A percentile compares a stretch with the other conserved stretches of the same genome.
Conservation (phyloP, 768 basidiomycete species). For the Suillus cothurnatus region DNA sequence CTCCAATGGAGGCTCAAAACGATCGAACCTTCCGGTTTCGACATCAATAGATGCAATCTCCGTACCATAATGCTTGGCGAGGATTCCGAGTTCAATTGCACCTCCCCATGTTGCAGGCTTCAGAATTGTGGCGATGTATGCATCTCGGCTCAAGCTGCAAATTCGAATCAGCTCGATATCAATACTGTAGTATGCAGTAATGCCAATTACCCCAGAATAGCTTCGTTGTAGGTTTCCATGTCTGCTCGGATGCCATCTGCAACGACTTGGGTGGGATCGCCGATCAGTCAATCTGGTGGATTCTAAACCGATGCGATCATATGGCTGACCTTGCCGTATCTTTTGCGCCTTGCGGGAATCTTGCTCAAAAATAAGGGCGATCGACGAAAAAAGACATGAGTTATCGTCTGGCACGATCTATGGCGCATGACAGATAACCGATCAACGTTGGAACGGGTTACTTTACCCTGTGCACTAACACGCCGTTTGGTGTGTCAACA, state of each 20-base stretch:
- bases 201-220: constrained; percentile 73
- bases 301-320: constrained; percentile 1
- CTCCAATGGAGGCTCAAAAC: constrained; percentile 62
- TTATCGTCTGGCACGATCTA: constrained; percentile 97
- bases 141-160: constrained; percentile 52
- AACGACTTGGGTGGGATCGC: constrained; percentile 57
- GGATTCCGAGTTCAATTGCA: constrained; percentile 89
- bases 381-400: constrained; percentile 88
- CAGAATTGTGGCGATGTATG: constrained; percentile 82
- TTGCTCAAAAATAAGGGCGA: constrained; percentile 86
- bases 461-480: constrained; percentile 71
- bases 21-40: constrained; percentile 88
- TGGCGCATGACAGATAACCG: not conserved
- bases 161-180: constrained; percentile 5
- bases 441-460: not conserved
- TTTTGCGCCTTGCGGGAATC: constrained; percentile 67
- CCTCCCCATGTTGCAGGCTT: constrained; percentile 90
- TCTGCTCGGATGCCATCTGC: constrained; percentile 79
- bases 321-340: constrained; percentile 70
- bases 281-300: constrained; percentile 4
- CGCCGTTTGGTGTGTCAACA: constrained; percentile 63
- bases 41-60: constrained; percentile 93
- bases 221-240: constrained; percentile 76
- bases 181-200: constrained; percentile 1
- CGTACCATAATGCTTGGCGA: constrained; percentile 77